A percentile compares a stretch with the other conserved stretches of the same genome.
Evolutionary conservation across 2,329 filamentous ascomycete genomes (phyloP).

Genomic region (Knufia petricola): DNA sequence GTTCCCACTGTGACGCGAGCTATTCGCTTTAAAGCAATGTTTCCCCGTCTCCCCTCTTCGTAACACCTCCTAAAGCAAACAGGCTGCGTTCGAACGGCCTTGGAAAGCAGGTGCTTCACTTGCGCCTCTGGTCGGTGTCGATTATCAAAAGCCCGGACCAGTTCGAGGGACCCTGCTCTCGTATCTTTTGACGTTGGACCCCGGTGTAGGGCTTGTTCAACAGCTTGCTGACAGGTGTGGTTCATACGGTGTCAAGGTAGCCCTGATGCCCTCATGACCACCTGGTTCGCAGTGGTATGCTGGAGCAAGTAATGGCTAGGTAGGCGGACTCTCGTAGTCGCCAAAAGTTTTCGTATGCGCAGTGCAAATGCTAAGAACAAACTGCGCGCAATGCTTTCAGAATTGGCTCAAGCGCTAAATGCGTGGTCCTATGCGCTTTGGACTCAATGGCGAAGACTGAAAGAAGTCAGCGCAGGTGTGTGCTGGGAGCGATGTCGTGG

Average conservation of each 20-base stretch:
- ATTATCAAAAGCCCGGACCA: no score
- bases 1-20: neutral
- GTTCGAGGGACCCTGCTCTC: no score
- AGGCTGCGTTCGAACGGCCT: neutral
- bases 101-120: neutral
- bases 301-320: no score
- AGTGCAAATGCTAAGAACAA: neutral
- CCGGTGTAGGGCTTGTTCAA: no score
- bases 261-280: no score
- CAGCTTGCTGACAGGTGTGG: no score
- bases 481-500: neutral
- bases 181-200: no score
- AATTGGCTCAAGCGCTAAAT: neutral
- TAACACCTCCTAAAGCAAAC: neutral
- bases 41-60: neutral
- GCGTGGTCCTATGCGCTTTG: neutral
- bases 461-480: conserved; percentile 1
- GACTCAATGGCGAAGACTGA: neutral
- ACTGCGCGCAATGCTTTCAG: neutral
- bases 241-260: no score
- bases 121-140: neutral
- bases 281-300: no score
- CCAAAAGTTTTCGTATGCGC: no score
- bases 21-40: neutral
- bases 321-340: no score